These are phyloP conservation scores for Colletotrichum tanaceti DNA, from an alignment of 2,329 filamentous ascomycete species.

Conservation along the genomic window DNA sequence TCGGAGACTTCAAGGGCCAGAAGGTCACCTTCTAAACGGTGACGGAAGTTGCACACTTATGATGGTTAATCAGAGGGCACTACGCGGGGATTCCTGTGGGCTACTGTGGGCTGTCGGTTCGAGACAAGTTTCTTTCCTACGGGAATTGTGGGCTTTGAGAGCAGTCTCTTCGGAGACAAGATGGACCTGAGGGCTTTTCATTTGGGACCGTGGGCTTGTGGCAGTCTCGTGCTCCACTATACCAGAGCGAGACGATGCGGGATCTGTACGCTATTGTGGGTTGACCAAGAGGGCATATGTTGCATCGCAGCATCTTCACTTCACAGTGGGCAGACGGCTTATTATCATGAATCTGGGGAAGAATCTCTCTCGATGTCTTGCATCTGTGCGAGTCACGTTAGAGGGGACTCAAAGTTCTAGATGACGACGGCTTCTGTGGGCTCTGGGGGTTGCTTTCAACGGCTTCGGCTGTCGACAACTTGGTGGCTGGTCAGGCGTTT, in stretches of 20 bases:
- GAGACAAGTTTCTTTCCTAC: slow-evolving; percentile 52
- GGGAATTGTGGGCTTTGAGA: slow-evolving; percentile 65
- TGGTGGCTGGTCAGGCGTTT: slow-evolving; percentile 39
- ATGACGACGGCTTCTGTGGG: slow-evolving; percentile 49
- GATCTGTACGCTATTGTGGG: slow-evolving; percentile 41
- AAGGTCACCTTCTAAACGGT: slow-evolving; percentile 76
- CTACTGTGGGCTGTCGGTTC: slow-evolving; percentile 69
- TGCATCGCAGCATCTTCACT: slow-evolving; percentile 41
- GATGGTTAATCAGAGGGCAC: slow-evolving; percentile 57
- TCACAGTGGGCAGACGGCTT: slow-evolving; percentile 43
- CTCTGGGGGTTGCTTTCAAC: slow-evolving; percentile 40
- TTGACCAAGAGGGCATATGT: slow-evolving; percentile 49
- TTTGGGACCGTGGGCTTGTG: slow-evolving; percentile 50
- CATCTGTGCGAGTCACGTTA: slow-evolving; percentile 40
- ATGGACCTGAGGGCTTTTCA: slow-evolving; percentile 67
- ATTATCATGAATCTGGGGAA: slow-evolving; percentile 46
- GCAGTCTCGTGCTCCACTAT: slow-evolving; percentile 37
- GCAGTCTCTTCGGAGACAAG: slow-evolving; percentile 59
- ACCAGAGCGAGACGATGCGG: slow-evolving; percentile 28
- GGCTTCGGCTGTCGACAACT: slow-evolving; percentile 20
- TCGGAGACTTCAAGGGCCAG: slow-evolving; percentile 71
- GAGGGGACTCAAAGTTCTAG: slow-evolving; percentile 49
- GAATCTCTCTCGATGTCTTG: slow-evolving; percentile 47
- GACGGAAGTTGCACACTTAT: slow-evolving; percentile 49
- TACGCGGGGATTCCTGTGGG: slow-evolving; percentile 59